phyloP scores from a whole-genome alignment of 1,284 basidiomycete genomes.

The Cutaneotrichosporon dermatis region DNA sequence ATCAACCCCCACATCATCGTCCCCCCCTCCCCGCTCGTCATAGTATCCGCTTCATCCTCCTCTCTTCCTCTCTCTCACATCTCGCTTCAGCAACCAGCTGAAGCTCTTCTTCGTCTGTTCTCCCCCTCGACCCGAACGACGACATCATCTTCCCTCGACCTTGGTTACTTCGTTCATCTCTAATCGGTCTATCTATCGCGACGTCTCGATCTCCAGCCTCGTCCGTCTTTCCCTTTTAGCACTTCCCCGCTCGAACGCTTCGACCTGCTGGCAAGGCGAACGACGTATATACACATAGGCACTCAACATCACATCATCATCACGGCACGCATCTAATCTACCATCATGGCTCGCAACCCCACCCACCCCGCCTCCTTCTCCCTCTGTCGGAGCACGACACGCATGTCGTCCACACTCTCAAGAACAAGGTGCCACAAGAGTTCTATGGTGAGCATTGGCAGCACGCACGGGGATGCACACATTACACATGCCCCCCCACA shows the following conservation, averaged over 20 bases:
- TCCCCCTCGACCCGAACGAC: no score
- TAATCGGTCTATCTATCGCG: no score
- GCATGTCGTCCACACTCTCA: constrained; percentile 52
- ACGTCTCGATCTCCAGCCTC: no score
- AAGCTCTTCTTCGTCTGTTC: no score
- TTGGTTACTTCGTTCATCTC: no score
- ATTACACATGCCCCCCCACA: constrained; percentile 1
- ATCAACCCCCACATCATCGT: not conserved
- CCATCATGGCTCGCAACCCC: constrained; percentile 25
- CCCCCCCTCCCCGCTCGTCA: no score
- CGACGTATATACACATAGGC: not conserved
- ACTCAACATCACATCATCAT: not conserved
- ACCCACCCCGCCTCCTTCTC: constrained; percentile 61
- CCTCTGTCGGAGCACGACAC: constrained; percentile 64
- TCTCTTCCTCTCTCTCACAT: not conserved
- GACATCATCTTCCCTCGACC: no score
- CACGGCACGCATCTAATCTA: not conserved
- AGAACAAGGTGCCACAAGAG: constrained; percentile 52
- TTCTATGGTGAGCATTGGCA: constrained; percentile 62
- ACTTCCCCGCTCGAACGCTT: not conserved
- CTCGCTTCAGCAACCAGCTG: not conserved
- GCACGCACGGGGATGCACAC: constrained; percentile 3
- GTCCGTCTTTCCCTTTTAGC: not conserved
- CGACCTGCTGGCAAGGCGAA: not conserved
- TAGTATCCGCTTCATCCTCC: not conserved